phyloP scores from a whole-genome alignment of 257 asterid genomes.

The Solanum neorickii region DNA sequence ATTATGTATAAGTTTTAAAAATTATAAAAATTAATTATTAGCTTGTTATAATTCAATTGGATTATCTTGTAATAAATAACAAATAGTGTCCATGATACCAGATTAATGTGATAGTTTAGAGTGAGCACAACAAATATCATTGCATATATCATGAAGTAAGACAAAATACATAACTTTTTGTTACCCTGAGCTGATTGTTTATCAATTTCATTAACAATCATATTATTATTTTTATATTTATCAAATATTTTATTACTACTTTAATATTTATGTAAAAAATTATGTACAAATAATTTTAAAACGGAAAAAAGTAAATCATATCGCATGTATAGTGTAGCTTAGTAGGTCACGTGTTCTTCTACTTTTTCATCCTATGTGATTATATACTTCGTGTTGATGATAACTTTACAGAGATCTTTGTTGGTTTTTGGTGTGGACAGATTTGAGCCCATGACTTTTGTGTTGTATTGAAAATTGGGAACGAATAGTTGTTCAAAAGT shows the following conservation, averaged over 20 bases:
- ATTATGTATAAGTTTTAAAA: rapidly evolving
- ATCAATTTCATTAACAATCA: too few species aligned
- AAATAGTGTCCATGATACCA: too few species aligned
- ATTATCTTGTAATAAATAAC: too few species aligned
- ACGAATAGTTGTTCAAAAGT: neutral
- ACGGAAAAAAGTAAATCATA: neutral
- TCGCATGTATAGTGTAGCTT: neutral
- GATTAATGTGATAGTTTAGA: too few species aligned
- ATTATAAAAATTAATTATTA: too few species aligned
- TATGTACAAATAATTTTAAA: neutral
- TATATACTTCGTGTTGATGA: neutral
- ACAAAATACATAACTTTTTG: too few species aligned
- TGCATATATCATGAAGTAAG: too few species aligned
- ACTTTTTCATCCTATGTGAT: neutral
- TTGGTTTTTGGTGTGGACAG: neutral
- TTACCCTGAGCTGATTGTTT: too few species aligned
- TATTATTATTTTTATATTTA: too few species aligned
- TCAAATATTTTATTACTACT: rapidly evolving
- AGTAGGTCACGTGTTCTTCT: neutral
- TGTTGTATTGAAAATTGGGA: neutral
- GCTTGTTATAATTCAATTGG: too few species aligned
- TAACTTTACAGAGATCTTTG: neutral
- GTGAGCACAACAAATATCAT: too few species aligned
- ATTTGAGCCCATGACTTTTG: neutral
- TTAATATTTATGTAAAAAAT: too few species aligned